Evolutionary conservation across 441 rosid genomes (phyloP).

Genomic region (Syzygium malaccense): DNA sequence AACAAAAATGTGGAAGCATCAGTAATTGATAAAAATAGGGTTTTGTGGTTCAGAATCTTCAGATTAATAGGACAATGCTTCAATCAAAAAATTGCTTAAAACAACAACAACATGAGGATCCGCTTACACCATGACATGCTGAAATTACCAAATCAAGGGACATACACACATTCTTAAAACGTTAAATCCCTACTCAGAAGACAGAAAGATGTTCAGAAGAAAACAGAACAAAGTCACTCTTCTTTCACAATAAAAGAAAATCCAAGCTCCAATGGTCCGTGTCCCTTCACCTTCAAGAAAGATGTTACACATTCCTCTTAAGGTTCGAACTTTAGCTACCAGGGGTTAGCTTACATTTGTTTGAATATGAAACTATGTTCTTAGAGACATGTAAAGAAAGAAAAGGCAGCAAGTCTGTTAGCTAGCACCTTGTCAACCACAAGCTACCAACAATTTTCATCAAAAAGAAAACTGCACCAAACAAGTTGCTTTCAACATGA

Average conservation of each 20-base stretch:
- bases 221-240: not conserved
- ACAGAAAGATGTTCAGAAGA: not conserved
- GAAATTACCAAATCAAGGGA: not conserved
- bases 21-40: not conserved
- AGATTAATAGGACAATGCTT: not conserved
- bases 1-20: conserved; percentile 3
- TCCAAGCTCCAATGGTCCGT: not conserved
- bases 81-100: not conserved
- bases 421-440: not conserved
- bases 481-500: not conserved
- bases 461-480: not conserved
- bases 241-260: not conserved
- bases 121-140: not conserved
- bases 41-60: not conserved
- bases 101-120: not conserved
- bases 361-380: not conserved
- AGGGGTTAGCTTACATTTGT: not conserved
- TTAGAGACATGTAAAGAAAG: not conserved
- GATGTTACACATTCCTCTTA: not conserved
- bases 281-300: not conserved
- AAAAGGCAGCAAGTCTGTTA: not conserved
- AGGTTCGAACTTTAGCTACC: not conserved
- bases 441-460: not conserved
- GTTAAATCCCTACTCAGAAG: not conserved
- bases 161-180: not conserved